phyloP scores from a whole-genome alignment of 768 basidiomycete species.

The Kwoniella sp. region DNA sequence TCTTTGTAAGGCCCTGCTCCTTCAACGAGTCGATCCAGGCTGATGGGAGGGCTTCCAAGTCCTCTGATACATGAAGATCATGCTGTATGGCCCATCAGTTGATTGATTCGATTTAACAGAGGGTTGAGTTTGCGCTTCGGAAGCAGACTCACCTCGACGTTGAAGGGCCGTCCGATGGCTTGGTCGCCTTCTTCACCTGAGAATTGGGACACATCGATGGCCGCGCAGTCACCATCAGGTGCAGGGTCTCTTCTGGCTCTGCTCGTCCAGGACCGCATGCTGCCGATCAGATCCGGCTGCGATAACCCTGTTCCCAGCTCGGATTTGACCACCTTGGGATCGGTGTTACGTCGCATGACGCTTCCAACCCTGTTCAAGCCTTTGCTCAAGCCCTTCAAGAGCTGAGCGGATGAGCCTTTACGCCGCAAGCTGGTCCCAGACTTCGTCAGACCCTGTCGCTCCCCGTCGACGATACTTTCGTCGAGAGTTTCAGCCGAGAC shows the following conservation, averaged over 20 bases:
- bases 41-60: slow-evolving; percentile 27
- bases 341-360: slow-evolving; percentile 25
- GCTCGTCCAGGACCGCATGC: too few relatives aligned
- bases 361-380: slow-evolving; percentile 35
- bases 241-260: too few relatives aligned
- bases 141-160: slow-evolving; percentile 27
- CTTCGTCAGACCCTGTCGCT: too few relatives aligned
- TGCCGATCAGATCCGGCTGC: too few relatives aligned
- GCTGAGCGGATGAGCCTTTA: slow-evolving; percentile 21
- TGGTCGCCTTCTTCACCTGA: slow-evolving; percentile 21
- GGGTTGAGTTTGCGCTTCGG: not conserved
- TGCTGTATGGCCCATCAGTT: slow-evolving; percentile 23
- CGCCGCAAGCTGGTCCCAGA: too few relatives aligned
- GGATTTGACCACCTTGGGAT: too few relatives aligned
- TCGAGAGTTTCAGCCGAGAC: not conserved
- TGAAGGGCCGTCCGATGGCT: slow-evolving; percentile 35
- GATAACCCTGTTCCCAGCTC: not conserved
- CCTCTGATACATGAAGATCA: slow-evolving; percentile 36
- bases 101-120: not conserved
- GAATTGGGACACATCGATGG: not conserved
- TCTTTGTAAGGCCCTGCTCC: slow-evolving; percentile 32
- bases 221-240: slow-evolving; percentile 9
- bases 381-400: slow-evolving; percentile 23
- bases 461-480: too few relatives aligned
- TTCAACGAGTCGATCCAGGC: slow-evolving; percentile 26